Evolutionary conservation across 2,329 filamentous ascomycete species (phyloP).

Genomic region (Aurifilum marmelostoma): DNA sequence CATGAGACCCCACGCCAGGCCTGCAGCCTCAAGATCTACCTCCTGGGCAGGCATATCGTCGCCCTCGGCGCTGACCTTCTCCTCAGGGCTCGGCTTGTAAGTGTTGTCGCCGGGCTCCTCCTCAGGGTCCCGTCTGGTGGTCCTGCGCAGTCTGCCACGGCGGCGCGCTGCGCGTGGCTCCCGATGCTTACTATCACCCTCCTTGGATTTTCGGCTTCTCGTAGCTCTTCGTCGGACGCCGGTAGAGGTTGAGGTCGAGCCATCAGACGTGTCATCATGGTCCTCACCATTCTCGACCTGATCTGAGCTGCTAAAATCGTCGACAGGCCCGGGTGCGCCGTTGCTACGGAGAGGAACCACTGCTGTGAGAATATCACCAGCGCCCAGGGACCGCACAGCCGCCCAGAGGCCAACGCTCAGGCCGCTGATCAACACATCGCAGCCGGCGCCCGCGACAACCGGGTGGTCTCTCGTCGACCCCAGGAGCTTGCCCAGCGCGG

Average conservation of each 20-base stretch:
- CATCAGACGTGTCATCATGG: conserved; percentile 28
- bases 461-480: conserved; percentile 60
- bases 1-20: conserved; percentile 51
- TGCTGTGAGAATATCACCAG: conserved; percentile 50
- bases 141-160: conserved; percentile 36
- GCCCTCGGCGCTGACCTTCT: conserved; percentile 41
- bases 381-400: conserved; percentile 55
- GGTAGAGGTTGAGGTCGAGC: background rate
- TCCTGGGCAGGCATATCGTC: conserved; percentile 46
- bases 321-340: background rate
- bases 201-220: conserved; percentile 12
- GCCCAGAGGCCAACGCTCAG: conserved; percentile 61
- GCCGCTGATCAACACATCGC: conserved; percentile 61
- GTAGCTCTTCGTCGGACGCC: background rate
- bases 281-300: conserved; percentile 21
- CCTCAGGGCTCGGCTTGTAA: conserved; percentile 44
- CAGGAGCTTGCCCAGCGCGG: conserved; percentile 49
- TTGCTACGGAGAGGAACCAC: conserved; percentile 39
- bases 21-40: conserved; percentile 51
- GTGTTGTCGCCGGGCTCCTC: conserved; percentile 37
- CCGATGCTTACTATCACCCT: conserved; percentile 20
- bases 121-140: conserved; percentile 33
- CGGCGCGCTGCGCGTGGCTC: conserved; percentile 31
- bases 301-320: conserved; percentile 5
- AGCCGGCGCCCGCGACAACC: conserved; percentile 57